Evolutionary conservation across 106 monocot genomes (phyloP).

Genomic region (Dendrobium nobile): DNA sequence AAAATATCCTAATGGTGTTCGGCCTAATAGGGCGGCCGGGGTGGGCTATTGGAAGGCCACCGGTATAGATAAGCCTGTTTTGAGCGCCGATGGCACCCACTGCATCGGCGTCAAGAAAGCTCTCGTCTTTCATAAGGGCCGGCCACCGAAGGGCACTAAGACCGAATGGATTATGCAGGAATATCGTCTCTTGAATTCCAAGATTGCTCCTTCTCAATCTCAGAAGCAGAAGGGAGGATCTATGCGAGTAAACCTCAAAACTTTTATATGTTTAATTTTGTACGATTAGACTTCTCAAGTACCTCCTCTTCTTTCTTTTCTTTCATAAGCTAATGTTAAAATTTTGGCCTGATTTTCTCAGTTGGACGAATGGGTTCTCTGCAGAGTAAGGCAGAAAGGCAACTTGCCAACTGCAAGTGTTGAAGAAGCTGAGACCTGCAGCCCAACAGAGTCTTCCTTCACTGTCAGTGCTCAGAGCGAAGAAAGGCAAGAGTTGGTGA

Average conservation of each 20-base stretch:
- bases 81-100: background rate
- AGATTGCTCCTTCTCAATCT: background rate
- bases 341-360: background rate
- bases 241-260: background rate
- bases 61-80: slow-evolving; percentile 1
- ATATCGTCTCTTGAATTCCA: background rate
- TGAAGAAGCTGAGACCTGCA: background rate
- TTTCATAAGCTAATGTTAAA: background rate
- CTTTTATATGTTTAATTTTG: background rate
- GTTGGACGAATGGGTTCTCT: slow-evolving; percentile 10
- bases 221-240: slow-evolving; percentile 6
- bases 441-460: background rate
- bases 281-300: too few relatives aligned
- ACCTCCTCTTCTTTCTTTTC: too few relatives aligned
- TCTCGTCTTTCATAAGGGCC: slow-evolving; percentile 1
- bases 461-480: background rate
- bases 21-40: slow-evolving; percentile 1
- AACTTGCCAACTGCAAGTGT: background rate
- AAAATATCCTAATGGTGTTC: background rate
- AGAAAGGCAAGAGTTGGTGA: background rate
- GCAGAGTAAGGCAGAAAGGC: background rate
- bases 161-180: slow-evolving; percentile 8
- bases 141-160: slow-evolving; percentile 6
- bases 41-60: slow-evolving; percentile 4
- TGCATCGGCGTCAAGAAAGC: slow-evolving; percentile 11